phyloP scores from a whole-genome alignment of 2,329 filamentous ascomycete genomes.

The Claviceps pazoutovae region DNA sequence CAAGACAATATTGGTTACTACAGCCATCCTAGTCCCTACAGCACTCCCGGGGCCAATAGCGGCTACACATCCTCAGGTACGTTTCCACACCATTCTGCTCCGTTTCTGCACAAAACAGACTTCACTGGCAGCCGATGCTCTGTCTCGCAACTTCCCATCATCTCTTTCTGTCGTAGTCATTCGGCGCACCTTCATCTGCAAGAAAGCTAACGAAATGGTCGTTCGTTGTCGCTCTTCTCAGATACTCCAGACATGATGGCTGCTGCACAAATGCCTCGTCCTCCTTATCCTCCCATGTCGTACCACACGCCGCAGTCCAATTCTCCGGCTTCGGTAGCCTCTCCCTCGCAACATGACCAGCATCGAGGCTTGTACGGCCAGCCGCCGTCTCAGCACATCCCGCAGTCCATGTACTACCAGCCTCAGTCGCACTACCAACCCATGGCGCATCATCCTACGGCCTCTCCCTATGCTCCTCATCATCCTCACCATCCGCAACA shows the following conservation, averaged over 20 bases:
- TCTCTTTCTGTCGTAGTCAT: neutral
- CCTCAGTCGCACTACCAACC: slow-evolving; percentile 49
- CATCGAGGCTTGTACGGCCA: slow-evolving; percentile 78
- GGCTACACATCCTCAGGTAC: slow-evolving; percentile 80
- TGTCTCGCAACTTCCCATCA: too few relatives aligned
- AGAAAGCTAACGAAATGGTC: neutral
- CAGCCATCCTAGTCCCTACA: slow-evolving; percentile 70
- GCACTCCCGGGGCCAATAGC: slow-evolving; percentile 64
- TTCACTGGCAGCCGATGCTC: too few relatives aligned
- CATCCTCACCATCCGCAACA: slow-evolving; percentile 31
- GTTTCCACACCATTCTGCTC: slow-evolving; percentile 18
- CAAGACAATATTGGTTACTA: slow-evolving; percentile 61
- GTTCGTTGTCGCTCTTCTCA: slow-evolving; percentile 12
- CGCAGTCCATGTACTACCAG: slow-evolving; percentile 65
- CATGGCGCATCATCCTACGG: slow-evolving; percentile 47
- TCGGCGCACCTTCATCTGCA: neutral
- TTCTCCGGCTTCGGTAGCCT: slow-evolving; percentile 85
- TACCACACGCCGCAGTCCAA: slow-evolving; percentile 94
- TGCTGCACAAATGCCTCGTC: slow-evolving; percentile 54
- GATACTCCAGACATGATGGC: slow-evolving; percentile 56
- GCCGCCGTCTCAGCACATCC: slow-evolving; percentile 62
- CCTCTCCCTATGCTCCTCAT: slow-evolving; percentile 44
- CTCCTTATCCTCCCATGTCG: slow-evolving; percentile 71
- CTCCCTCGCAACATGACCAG: slow-evolving; percentile 76
- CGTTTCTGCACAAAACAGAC: too few relatives aligned